Evolutionary conservation across 345 rosid species (phyloP).

Genomic region (Gossypium raimondii): DNA sequence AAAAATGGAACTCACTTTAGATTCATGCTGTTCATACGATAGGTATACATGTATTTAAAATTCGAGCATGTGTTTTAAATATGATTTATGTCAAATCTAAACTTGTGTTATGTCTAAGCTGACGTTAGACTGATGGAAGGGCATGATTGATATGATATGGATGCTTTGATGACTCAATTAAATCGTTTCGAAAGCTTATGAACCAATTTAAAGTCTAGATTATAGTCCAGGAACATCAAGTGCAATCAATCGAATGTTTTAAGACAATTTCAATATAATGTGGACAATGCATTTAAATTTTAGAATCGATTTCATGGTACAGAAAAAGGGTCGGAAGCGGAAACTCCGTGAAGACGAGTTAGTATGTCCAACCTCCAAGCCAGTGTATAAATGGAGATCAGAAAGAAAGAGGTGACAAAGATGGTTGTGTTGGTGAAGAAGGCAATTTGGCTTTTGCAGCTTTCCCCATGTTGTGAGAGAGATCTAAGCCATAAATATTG

Average conservation of each 20-base stretch:
- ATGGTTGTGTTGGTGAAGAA: not conserved
- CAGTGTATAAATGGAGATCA: conserved; percentile 68
- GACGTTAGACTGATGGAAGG: not conserved
- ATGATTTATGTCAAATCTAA: not conserved
- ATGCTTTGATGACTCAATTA: not conserved
- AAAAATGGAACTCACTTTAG: no score
- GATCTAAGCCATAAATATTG: not conserved
- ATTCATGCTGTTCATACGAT: not conserved
- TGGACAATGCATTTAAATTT: not conserved
- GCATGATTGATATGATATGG: not conserved
- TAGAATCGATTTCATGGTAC: conserved; percentile 13
- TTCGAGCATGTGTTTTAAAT: not conserved
- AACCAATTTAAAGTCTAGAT: not conserved
- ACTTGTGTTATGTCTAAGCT: not conserved
- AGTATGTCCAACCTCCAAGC: conserved; percentile 47
- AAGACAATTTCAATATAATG: not conserved
- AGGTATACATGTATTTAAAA: not conserved
- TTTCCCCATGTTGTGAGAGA: not conserved
- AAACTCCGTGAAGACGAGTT: conserved; percentile 77
- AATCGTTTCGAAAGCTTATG: not conserved
- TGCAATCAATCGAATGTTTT: not conserved
- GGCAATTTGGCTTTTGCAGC: not conserved
- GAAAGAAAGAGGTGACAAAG: conserved; percentile 70
- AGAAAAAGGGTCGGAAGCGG: conserved; percentile 80
- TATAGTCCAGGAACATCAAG: not conserved